phyloP scores from a whole-genome alignment of 108 stramenopile genomes.

The Cylindrotheca fusiformis region DNA sequence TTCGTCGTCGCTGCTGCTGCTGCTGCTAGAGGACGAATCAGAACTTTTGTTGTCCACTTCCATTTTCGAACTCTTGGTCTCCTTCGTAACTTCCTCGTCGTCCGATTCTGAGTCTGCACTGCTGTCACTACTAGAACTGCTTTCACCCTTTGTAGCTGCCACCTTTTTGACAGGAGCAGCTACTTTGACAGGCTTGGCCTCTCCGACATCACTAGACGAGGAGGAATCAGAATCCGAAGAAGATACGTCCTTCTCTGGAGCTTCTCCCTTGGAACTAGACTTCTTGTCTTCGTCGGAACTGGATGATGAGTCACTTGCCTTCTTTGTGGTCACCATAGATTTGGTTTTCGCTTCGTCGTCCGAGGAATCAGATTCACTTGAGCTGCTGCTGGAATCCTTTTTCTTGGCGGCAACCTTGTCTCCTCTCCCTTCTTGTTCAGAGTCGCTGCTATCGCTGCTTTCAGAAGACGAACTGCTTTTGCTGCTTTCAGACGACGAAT shows the following conservation, averaged over 20 bases:
- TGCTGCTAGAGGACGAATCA: conserved; percentile 34
- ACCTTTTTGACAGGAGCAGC: conserved; percentile 30
- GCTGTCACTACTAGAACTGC: conserved; percentile 18
- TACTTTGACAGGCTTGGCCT: conserved; percentile 10
- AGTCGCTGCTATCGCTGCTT: conserved; percentile 25
- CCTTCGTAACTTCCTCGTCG: conserved; percentile 21
- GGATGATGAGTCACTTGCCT: too few relatives aligned
- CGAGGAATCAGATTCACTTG: conserved; percentile 8
- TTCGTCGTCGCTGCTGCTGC: conserved; percentile 34
- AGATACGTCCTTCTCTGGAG: too few relatives aligned
- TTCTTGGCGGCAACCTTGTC: conserved; percentile 12
- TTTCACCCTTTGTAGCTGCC: too few relatives aligned
- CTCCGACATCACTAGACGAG: too few relatives aligned
- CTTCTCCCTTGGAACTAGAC: too few relatives aligned
- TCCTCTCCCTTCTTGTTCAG: conserved; percentile 15
- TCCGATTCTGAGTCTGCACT: conserved; percentile 26
- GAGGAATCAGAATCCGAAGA: too few relatives aligned
- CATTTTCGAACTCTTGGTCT: conserved; percentile 13
- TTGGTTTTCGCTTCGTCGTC: conserved; percentile 41
- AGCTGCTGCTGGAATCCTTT: conserved; percentile 10
- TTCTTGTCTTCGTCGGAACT: too few relatives aligned
- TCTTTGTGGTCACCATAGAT: conserved; percentile 22
- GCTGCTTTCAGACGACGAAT: conserved; percentile 25
- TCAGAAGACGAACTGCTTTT: conserved; percentile 22
- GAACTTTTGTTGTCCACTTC: conserved; percentile 34